Base-by-base conservation (phyloP, 768 basidiomycete genomes). In the Amyloporia xantha region DNA sequence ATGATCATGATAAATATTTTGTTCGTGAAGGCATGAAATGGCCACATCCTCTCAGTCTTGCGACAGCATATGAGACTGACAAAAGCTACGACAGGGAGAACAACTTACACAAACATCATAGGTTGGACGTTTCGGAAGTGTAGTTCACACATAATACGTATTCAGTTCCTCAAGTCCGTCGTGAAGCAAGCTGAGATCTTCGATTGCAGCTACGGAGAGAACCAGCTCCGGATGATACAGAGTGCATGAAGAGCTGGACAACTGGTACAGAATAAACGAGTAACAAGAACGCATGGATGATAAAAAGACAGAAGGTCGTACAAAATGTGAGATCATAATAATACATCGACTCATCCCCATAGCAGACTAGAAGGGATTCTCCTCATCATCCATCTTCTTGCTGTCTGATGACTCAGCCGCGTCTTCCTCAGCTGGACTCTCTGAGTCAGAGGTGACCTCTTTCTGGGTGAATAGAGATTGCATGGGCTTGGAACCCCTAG, bases 361-460 rank as follows among this genome's bases (percentile, higher is more conserved):
- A 26, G 30, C 30, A n/a, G 17, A 36, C 68, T 68, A 82, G 68
- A 91, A 90, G 17, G 87, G 87, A 59, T 87, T 90, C 62, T 82
- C 80, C 46, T 82, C 84, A 56, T 68, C 66, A 45, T 68, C 71
- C 58, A 71, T 69, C 55, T 62, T 67, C 44, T 60, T 68, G 41
- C 63, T 66, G 30, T 57, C 60, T 50, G 68, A 59, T 43, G 55
- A 50, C 23, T 53, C 52, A 20, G 46, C 26, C 28, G 62, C 54
- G 38, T 57, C 47, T 38, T 59, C 67, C 57, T 47, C 66, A 60
- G 36, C 69, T 64, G 44, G 67, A 64, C 26, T 28, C 38, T 58
- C 72, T 67, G 39, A 68, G 68, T 59, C 57, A 3, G 59, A 53
- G 20, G 53, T 53, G 5, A 54, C 30, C 39, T 74, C 73, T 48